Base-by-base conservation (phyloP, 768 basidiomycete species). In the Lactarius sp. region DNA sequence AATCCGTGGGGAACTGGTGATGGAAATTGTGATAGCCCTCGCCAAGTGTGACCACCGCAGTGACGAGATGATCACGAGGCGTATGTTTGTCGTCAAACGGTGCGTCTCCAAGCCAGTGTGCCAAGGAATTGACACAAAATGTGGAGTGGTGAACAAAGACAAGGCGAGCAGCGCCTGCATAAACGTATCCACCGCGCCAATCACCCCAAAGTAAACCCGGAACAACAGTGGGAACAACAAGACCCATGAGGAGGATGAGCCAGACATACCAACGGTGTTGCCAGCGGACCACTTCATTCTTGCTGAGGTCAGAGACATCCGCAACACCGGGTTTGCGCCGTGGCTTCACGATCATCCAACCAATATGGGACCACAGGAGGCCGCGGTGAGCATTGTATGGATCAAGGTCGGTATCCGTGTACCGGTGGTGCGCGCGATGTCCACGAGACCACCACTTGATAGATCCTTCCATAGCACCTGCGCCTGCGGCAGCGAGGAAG, bases 11-110 rank as follows among this genome's bases (percentile, higher is more conserved):
- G 84, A 96, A 96, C 72, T 87, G 85, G 72, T 98, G 94, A 78
- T 98, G 94, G 84, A 96, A 96, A 76, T 98, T 98, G 81, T 98
- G 94, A 79, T 98, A 98, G 16, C 94, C 94, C 75, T 98, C 94
- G 59, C 94, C 94, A 70, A 95, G 87, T 42, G 94, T 97, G 65
- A 85, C 87, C 36, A 97, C 78, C 3, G 94, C 94, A 36, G 94
- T 95, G 72, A 95, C 73, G 64, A 94, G 73, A 75, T 95, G 94
- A 75, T 96, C 93, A 57, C 88, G 82, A 18, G 94, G 94, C 9
- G 92, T 90, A 75, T 94, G 92, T 78, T 94, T 95, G 83, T 94
- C 92, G 75, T 96, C 94, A 71, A 94, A 96, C 27, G 93, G 91
- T 8, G 88, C 78, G 64, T 94, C 93, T 54, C 94, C 94, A 65